These are phyloP conservation scores for Paraleonurus japonicus DNA, from an alignment of 257 asterid species.

Conservation along the genomic window DNA sequence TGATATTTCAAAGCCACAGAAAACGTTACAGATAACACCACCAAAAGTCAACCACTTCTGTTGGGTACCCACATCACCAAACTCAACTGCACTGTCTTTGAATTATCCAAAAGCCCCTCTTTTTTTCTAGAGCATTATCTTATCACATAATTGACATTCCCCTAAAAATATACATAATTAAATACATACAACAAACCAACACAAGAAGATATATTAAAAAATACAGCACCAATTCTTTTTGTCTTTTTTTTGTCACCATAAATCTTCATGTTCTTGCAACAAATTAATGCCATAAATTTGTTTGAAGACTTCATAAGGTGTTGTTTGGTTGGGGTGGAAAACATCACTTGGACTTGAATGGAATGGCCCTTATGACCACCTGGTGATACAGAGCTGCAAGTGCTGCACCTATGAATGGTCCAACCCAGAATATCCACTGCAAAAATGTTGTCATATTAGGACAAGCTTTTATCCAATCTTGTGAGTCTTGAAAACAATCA, in stretches of 20 bases:
- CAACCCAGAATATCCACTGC: constrained; percentile 76
- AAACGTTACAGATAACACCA: constrained; percentile 22
- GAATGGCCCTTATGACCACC: constrained; percentile 61
- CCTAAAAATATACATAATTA: neutral
- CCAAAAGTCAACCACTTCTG: constrained; percentile 20
- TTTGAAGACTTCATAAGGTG: neutral
- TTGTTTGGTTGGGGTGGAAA: neutral
- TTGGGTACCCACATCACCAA: constrained; percentile 2
- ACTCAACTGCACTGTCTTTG: neutral
- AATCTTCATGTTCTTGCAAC: neutral
- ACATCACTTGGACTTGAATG: constrained; percentile 49
- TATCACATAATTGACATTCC: constrained; percentile 22
- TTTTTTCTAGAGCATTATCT: neutral
- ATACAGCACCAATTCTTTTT: neutral
- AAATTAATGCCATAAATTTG: neutral
- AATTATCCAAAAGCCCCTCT: constrained; percentile 15
- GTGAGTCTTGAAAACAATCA: neutral
- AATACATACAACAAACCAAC: constrained; percentile 27
- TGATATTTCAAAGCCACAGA: constrained; percentile 29
- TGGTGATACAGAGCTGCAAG: constrained; percentile 56
- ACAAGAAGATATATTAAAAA: constrained; percentile 1
- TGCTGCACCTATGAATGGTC: constrained; percentile 66
- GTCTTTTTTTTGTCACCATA: constrained; percentile 3
- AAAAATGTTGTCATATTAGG: neutral
- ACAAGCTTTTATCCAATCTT: neutral